phyloP scores from a whole-genome alignment of 352 stramenopile genomes.

The Blastocystis sp. region DNA sequence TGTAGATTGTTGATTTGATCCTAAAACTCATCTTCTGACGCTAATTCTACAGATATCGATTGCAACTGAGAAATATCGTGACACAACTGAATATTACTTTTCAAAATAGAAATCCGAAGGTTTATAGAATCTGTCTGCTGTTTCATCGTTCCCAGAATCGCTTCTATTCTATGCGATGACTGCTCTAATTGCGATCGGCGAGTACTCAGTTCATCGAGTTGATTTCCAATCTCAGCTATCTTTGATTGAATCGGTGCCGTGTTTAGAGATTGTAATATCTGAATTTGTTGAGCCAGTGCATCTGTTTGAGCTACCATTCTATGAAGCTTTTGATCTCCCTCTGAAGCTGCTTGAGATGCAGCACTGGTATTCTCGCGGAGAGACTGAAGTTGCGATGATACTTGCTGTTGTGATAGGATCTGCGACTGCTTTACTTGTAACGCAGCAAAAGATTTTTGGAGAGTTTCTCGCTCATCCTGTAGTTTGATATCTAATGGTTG shows the following conservation, averaged over 20 bases:
- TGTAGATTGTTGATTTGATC: background rate
- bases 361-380: background rate
- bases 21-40: background rate
- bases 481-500: no score
- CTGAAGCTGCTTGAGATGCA: background rate
- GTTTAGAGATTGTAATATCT: no score
- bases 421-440: no score
- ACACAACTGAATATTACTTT: background rate
- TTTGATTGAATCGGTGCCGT: no score
- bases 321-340: no score
- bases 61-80: background rate
- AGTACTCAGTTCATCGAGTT: no score
- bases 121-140: background rate
- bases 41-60: background rate
- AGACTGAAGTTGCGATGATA: background rate
- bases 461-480: no score
- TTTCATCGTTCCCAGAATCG: background rate
- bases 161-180: background rate
- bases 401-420: no score
- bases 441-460: no score
- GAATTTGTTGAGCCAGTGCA: no score
- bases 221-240: no score
- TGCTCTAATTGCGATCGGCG: background rate
- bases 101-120: background rate
- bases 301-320: no score